phyloP scores from a whole-genome alignment of 441 rosid genomes.

The Adansonia rubrostipa region DNA sequence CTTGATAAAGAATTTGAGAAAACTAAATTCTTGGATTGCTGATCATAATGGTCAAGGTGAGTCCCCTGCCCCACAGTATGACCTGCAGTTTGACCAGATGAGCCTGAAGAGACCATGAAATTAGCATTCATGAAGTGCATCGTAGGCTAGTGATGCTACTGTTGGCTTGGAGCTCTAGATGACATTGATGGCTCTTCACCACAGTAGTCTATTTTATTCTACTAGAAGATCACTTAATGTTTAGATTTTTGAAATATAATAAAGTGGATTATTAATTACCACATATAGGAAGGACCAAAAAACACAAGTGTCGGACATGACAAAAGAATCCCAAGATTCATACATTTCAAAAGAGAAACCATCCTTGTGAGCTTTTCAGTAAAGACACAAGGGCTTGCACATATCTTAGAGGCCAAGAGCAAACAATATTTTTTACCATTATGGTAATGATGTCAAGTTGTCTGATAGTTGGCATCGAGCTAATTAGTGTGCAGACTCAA shows the following conservation, averaged over 20 bases:
- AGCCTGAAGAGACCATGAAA: constrained; percentile 51
- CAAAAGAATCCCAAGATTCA: neutral
- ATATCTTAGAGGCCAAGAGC: neutral
- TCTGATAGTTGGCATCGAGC: neutral
- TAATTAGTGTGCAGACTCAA: neutral
- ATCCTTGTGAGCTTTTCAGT: neutral
- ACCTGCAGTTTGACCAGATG: constrained; percentile 43
- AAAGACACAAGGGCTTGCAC: neutral
- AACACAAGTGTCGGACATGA: neutral
- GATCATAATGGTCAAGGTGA: constrained; percentile 57
- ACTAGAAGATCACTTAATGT: constrained; percentile 28
- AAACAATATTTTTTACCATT: neutral
- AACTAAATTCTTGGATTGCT: constrained; percentile 71
- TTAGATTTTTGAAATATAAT: constrained; percentile 11
- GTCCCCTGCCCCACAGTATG: no score
- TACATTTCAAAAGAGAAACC: neutral
- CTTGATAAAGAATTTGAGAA: constrained; percentile 91
- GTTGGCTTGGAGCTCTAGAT: constrained; percentile 61
- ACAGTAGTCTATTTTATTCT: constrained; percentile 74
- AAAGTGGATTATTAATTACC: neutral
- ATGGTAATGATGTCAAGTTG: neutral
- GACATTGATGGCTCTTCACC: constrained; percentile 63
- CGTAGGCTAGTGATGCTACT: constrained; percentile 46
- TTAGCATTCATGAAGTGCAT: constrained; percentile 48
- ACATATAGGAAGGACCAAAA: neutral